phyloP scores from a whole-genome alignment of 1,284 basidiomycete species.

The Cryptococcus sp. region DNA sequence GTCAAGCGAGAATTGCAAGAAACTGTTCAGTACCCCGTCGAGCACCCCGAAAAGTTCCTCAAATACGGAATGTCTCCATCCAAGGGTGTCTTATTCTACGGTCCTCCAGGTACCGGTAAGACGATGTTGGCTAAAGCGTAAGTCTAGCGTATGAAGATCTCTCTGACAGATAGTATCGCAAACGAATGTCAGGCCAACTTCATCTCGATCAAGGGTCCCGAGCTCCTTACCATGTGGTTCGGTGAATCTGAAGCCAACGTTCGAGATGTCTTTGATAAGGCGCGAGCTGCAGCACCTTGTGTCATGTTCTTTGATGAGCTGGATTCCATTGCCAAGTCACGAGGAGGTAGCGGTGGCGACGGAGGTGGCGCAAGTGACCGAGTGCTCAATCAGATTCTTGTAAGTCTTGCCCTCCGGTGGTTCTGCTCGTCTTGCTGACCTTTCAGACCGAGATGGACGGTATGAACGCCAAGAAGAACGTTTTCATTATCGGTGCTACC shows the following conservation, averaged over 20 bases:
- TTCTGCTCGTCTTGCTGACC: constrained; percentile 2
- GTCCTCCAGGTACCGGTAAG: constrained; percentile 97
- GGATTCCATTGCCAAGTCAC: constrained; percentile 96
- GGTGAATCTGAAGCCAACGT: constrained; percentile 99
- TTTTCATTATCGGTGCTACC: constrained; percentile 97
- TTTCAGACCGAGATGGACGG: constrained; percentile 93
- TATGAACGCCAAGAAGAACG: constrained; percentile 99
- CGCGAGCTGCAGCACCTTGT: constrained; percentile 95
- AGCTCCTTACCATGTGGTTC: constrained; percentile 99
- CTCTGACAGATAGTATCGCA: constrained; percentile 68
- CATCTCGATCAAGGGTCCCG: constrained; percentile 69
- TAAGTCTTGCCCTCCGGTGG: constrained; percentile 13
- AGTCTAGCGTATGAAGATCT: constrained; percentile 55
- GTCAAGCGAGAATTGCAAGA: constrained; percentile 99
- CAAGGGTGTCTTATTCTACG: constrained; percentile 96
- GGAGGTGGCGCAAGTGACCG: constrained; percentile 94
- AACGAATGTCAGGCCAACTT: constrained; percentile 97
- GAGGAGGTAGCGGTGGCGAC: constrained; percentile 71
- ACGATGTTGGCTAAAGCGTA: constrained; percentile 97
- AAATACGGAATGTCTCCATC: constrained; percentile 99
- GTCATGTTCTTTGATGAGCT: constrained; percentile 99
- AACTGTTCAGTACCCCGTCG: constrained; percentile 98
- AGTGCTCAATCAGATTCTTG: constrained; percentile 89
- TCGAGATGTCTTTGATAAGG: constrained; percentile 99
- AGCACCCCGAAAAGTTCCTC: constrained; percentile 99